Percentiles rank a stretch among this genome's conserved stretches.
These are phyloP conservation scores for Wickerhamiella bombiphila DNA, from an alignment of 805 yeast species.

Conservation along the genomic window DNA sequence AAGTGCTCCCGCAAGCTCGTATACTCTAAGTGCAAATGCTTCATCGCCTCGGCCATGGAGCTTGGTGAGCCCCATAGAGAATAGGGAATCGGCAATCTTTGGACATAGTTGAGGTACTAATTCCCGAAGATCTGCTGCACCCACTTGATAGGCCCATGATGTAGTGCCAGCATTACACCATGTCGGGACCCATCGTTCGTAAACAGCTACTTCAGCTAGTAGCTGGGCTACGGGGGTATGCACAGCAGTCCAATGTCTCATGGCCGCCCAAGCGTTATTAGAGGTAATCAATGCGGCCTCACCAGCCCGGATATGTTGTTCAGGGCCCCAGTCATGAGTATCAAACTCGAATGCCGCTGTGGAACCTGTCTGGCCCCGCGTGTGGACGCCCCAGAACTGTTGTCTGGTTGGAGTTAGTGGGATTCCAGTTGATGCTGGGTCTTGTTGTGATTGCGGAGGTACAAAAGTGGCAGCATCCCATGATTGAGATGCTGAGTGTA, in stretches of 20 bases:
- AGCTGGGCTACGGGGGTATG: background rate
- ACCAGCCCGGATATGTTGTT: background rate
- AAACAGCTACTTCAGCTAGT: background rate
- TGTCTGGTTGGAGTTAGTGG: background rate
- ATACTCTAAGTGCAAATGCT: slow-evolving; percentile 38
- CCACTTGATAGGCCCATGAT: background rate
- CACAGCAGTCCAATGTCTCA: background rate
- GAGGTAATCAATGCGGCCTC: background rate
- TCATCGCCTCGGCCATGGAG: slow-evolving; percentile 28
- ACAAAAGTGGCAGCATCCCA: background rate
- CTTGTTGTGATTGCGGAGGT: background rate
- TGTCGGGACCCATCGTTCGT: background rate
- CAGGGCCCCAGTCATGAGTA: background rate
- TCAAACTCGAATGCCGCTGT: background rate
- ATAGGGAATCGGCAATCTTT: background rate
- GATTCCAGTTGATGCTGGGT: background rate
- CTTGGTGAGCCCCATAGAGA: background rate
- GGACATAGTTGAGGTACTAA: background rate
- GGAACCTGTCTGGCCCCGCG: background rate
- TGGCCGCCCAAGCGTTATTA: background rate
- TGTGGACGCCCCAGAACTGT: background rate
- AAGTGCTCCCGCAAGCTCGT: slow-evolving; percentile 50
- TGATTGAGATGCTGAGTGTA: background rate
- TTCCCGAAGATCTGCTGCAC: background rate
- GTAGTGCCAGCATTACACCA: background rate